Percentiles rank a stretch among this genome's conserved stretches.
These are phyloP conservation scores for Balakata baccata DNA, from an alignment of 345 rosid species.

Conservation along the genomic window DNA sequence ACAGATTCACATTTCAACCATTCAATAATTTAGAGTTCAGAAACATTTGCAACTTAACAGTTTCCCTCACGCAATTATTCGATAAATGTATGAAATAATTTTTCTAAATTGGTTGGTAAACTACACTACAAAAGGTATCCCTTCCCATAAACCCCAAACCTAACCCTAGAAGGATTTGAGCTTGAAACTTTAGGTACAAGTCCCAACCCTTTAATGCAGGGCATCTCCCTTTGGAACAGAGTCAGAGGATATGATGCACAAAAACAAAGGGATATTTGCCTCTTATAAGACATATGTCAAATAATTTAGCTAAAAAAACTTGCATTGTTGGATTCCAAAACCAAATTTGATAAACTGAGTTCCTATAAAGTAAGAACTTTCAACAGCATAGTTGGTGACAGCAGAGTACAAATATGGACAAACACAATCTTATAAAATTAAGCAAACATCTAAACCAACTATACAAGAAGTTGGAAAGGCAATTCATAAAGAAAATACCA, in stretches of 20 bases:
- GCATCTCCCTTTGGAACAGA: background rate
- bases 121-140: background rate
- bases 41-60: background rate
- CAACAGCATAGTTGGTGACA: background rate
- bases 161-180: background rate
- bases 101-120: background rate
- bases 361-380: background rate
- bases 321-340: background rate
- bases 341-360: background rate
- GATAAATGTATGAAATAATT: background rate
- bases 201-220: background rate
- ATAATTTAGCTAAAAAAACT: background rate
- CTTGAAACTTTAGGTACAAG: background rate
- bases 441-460: background rate
- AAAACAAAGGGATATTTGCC: background rate
- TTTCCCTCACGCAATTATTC: background rate
- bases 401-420: background rate
- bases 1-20: background rate
- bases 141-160: background rate
- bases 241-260: background rate
- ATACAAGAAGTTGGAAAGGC: conserved; percentile 1
- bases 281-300: background rate
- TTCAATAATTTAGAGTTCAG: background rate
- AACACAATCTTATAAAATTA: background rate
- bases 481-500: conserved; percentile 32